Percentiles rank a stretch among this genome's conserved stretches.
Conservation (phyloP, 345 rosid genomes). For the Salix viminalis region DNA sequence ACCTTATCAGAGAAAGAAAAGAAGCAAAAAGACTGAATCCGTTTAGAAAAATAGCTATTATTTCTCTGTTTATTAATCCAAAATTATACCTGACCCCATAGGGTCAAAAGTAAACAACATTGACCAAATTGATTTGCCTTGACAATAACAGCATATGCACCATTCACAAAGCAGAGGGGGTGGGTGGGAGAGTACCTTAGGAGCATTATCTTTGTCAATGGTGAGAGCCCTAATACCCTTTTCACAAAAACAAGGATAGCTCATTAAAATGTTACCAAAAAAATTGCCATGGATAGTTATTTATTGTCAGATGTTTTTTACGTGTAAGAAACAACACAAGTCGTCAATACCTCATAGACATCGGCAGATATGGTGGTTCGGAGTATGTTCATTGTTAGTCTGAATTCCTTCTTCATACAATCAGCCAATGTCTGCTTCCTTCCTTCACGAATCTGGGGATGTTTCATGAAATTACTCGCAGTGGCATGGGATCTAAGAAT, state of each 20-base stretch:
- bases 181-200: conserved; percentile 50
- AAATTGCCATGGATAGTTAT: neutral
- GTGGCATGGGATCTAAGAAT: neutral
- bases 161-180: neutral
- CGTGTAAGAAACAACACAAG: neutral
- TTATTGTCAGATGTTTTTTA: neutral
- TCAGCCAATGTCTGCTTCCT: conserved; percentile 59
- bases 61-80: neutral
- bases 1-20: neutral
- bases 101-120: neutral
- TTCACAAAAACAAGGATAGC: conserved; percentile 3
- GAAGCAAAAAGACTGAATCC: neutral
- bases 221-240: conserved; percentile 90
- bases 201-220: conserved; percentile 89
- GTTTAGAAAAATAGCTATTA: neutral
- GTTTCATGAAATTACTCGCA: neutral
- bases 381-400: conserved; percentile 64
- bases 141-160: neutral
- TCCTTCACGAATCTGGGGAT: conserved; percentile 77
- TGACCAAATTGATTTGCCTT: neutral
- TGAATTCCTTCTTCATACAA: conserved; percentile 81
- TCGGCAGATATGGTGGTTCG: conserved; percentile 59
- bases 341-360: conserved; percentile 65
- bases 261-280: neutral
- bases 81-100: neutral